phyloP scores from a whole-genome alignment of 768 basidiomycete genomes.

The Auricularia sp. region DNA sequence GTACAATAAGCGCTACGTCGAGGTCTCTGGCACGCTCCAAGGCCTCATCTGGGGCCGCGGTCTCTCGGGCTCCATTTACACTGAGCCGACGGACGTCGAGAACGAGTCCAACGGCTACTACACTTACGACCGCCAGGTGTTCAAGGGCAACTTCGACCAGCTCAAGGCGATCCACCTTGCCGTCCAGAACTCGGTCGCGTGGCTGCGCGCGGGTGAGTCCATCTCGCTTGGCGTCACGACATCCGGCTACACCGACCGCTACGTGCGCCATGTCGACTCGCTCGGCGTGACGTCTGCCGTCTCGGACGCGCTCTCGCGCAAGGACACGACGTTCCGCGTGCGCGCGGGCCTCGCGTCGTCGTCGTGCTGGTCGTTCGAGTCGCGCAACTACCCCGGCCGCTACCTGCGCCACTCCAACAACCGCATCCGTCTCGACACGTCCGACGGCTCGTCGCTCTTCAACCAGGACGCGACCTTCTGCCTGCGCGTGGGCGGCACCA shows the following conservation, averaged over 20 bases:
- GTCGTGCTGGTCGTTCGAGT: not conserved
- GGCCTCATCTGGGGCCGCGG: not conserved
- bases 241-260: not conserved
- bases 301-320: not conserved
- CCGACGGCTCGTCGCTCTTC: not conserved
- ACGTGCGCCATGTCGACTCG: not conserved
- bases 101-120: not conserved
- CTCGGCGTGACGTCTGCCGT: not conserved
- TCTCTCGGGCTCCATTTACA: not conserved
- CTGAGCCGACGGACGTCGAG: not conserved
- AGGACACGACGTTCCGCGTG: slow-evolving; percentile 1
- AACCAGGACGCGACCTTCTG: not conserved
- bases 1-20: not conserved
- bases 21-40: not conserved
- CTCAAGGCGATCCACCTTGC: not conserved
- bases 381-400: not conserved
- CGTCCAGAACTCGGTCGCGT: not conserved
- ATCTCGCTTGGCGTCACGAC: not conserved
- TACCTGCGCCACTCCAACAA: not conserved
- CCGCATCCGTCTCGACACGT: not conserved
- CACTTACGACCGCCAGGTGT: not conserved
- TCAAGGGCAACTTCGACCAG: not conserved
- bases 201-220: not conserved
- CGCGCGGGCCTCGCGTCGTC: not conserved
- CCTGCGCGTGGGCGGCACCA: not conserved